A percentile compares a stretch with the other conserved stretches of the same genome.
phyloP scores from a whole-genome alignment of 345 rosid species.

The Gossypium sturtianum region DNA sequence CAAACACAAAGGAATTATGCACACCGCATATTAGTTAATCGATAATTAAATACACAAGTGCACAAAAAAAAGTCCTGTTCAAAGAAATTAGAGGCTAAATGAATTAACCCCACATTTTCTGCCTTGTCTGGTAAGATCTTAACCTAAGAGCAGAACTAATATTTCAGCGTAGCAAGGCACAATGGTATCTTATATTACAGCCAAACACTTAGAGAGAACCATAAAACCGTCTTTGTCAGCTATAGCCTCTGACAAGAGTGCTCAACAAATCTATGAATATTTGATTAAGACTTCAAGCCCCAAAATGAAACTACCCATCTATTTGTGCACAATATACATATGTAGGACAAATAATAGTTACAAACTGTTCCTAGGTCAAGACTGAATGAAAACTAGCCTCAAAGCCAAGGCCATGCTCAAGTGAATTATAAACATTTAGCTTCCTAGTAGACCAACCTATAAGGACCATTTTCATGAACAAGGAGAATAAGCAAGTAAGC shows the following conservation, averaged over 20 bases:
- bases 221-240: neutral
- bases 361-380: neutral
- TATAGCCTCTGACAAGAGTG: neutral
- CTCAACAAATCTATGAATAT: neutral
- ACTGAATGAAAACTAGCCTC: neutral
- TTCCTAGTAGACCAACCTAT: neutral
- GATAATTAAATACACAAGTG: neutral
- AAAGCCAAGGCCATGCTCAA: neutral
- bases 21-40: neutral
- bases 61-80: neutral
- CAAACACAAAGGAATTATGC: neutral
- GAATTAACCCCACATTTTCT: neutral
- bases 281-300: neutral
- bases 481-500: neutral
- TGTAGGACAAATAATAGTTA: neutral
- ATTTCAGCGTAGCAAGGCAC: neutral
- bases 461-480: neutral
- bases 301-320: neutral
- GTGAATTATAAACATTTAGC: neutral
- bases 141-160: neutral
- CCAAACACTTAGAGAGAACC: neutral
- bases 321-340: neutral
- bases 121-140: neutral
- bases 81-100: neutral
- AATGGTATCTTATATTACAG: neutral